Evolutionary conservation across 2,329 filamentous ascomycete genomes (phyloP).

Genomic region (Phaeosphaeria sp.): DNA sequence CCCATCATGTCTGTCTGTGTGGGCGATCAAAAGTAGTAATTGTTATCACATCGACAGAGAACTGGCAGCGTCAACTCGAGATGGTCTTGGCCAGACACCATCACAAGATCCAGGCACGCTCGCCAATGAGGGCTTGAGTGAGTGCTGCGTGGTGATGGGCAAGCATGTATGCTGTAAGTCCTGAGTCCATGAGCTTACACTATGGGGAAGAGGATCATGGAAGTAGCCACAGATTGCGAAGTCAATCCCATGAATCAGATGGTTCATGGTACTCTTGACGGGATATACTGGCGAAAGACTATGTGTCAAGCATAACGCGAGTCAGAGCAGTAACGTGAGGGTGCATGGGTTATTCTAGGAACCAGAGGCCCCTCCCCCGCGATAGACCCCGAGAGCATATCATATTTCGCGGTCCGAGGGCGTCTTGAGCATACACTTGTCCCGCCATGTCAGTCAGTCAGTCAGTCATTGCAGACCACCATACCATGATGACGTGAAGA

Average conservation of each 20-base stretch:
- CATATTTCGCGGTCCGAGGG: not conserved
- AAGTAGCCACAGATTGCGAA: no score
- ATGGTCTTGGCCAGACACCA: slow-evolving; percentile 5
- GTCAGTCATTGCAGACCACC: no score
- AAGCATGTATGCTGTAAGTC: slow-evolving; percentile 4
- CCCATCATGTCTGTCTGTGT: slow-evolving; percentile 3
- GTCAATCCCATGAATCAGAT: no score
- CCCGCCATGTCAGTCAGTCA: no score
- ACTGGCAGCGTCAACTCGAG: slow-evolving; percentile 3
- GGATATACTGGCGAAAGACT: not conserved
- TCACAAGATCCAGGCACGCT: slow-evolving; percentile 3
- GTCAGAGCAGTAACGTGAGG: not conserved
- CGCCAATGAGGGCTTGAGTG: slow-evolving; percentile 3
- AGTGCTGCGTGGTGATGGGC: not conserved
- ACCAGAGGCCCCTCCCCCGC: not conserved
- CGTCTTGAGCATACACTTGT: no score
- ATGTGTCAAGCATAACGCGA: not conserved
- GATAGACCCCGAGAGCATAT: not conserved
- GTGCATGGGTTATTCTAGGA: not conserved
- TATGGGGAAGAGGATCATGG: no score
- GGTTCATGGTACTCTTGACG: not conserved
- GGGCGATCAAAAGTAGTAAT: not conserved
- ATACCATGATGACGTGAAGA: no score
- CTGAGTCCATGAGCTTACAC: no score
- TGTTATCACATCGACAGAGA: slow-evolving; percentile 8